phyloP scores from a whole-genome alignment of 176 grass and related monocot genomes.

The Oryza coarctata region DNA sequence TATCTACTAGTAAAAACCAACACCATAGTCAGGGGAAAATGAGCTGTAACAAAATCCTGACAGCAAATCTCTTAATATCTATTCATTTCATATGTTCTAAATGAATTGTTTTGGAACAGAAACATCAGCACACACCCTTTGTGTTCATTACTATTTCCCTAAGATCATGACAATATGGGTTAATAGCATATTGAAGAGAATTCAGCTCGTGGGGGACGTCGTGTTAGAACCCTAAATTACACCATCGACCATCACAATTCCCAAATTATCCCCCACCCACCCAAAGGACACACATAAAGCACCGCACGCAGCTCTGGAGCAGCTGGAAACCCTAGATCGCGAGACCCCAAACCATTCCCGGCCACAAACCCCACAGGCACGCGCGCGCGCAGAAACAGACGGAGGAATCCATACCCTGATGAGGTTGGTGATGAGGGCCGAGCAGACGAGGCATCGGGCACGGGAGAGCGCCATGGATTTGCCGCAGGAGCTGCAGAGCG shows the following conservation, averaged over 20 bases:
- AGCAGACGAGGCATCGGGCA: conserved; percentile 68
- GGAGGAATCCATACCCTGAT: conserved; percentile 59
- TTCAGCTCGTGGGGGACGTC: background rate
- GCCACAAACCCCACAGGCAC: background rate
- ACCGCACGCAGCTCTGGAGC: background rate
- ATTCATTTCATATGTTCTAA: background rate
- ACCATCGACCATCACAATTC: background rate
- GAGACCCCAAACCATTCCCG: background rate
- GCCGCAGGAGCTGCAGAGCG: conserved; percentile 83
- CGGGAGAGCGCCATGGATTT: conserved; percentile 73
- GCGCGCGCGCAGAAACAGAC: background rate
- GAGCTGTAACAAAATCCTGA: background rate
- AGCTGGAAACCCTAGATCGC: conserved; percentile 44
- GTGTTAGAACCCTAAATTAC: background rate
- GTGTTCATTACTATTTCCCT: background rate
- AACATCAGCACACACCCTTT: background rate
- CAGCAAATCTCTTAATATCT: background rate
- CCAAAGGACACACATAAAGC: background rate
- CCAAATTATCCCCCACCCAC: background rate
- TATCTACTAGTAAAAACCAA: conserved; percentile 20
- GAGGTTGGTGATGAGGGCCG: conserved; percentile 65
- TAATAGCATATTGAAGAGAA: background rate
- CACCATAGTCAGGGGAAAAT: background rate
- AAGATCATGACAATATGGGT: background rate
- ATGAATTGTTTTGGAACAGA: background rate